Evolutionary conservation across 805 yeast genomes (phyloP).

Genomic region (Saturnispora dispora): DNA sequence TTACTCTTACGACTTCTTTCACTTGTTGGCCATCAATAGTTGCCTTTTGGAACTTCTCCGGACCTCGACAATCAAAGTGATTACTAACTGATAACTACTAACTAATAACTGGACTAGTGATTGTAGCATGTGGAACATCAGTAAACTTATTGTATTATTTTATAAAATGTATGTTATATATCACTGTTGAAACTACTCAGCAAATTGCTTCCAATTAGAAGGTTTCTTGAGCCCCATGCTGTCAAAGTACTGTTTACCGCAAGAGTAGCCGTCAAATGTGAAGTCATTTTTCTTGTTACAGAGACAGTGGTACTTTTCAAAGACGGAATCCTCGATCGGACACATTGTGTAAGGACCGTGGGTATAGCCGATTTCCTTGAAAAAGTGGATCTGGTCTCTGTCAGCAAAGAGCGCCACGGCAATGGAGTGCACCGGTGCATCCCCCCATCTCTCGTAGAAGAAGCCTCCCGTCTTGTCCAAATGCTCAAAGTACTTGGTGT

Average conservation of each 20-base stretch:
- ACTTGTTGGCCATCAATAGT: too few relatives aligned
- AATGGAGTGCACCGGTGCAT: constrained; percentile 82
- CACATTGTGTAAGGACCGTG: constrained; percentile 45
- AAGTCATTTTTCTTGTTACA: constrained; percentile 35
- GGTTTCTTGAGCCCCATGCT: constrained; percentile 23
- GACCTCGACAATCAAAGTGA: too few relatives aligned
- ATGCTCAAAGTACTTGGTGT: constrained; percentile 49
- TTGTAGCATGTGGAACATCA: too few relatives aligned
- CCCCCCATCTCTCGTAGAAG: constrained; percentile 88
- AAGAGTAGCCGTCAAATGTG: constrained; percentile 29
- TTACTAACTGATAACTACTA: too few relatives aligned
- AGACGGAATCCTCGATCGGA: constrained; percentile 28
- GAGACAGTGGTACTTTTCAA: constrained; percentile 26
- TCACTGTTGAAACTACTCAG: background rate
- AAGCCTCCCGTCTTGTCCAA: constrained; percentile 69
- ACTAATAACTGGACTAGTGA: too few relatives aligned
- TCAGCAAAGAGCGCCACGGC: constrained; percentile 57
- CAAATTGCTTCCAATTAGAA: constrained; percentile 22
- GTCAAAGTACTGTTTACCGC: constrained; percentile 27
- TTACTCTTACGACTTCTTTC: too few relatives aligned
- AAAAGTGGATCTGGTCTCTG: constrained; percentile 53
- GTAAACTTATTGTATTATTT: background rate
- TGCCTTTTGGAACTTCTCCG: too few relatives aligned
- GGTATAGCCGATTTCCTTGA: constrained; percentile 66
- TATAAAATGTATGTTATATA: background rate